A percentile compares a stretch with the other conserved stretches of the same genome.
Conservation (phyloP, 352 stramenopile species). For the Globisporangium polare region DNA sequence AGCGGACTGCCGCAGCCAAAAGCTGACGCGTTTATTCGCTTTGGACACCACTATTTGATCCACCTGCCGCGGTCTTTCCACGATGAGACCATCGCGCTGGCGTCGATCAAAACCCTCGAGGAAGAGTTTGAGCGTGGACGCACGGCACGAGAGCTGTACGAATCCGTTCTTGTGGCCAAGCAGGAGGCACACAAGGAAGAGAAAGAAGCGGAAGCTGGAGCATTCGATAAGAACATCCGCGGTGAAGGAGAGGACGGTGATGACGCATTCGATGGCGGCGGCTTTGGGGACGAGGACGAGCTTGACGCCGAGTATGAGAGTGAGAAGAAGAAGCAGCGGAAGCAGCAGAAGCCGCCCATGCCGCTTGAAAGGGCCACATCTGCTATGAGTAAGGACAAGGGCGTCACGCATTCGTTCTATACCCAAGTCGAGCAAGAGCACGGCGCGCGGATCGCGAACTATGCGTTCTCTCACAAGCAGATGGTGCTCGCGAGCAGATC, state of each 20-base stretch:
- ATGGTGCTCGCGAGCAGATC: slow-evolving; percentile 34
- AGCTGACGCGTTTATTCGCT: slow-evolving; percentile 65
- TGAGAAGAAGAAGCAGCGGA: slow-evolving; percentile 1
- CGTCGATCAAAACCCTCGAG: slow-evolving; percentile 73
- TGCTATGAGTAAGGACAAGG: slow-evolving; percentile 47
- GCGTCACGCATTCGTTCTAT: slow-evolving; percentile 76
- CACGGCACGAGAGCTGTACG: slow-evolving; percentile 63
- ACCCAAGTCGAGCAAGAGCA: slow-evolving; percentile 47
- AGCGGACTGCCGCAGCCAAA: slow-evolving; percentile 19
- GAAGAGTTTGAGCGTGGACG: slow-evolving; percentile 74
- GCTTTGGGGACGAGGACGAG: not conserved
- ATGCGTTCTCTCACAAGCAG: slow-evolving; percentile 30
- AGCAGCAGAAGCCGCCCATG: slow-evolving; percentile 17
- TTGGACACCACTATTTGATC: slow-evolving; percentile 80
- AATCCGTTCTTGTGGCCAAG: slow-evolving; percentile 64
- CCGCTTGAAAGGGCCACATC: slow-evolving; percentile 35
- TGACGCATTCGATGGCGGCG: not conserved
- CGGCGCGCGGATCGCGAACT: slow-evolving; percentile 32
- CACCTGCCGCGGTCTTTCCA: slow-evolving; percentile 75
- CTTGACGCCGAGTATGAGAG: slow-evolving; percentile 7
- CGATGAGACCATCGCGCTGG: slow-evolving; percentile 61
- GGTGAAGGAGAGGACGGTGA: not conserved
- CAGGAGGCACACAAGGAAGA: slow-evolving; percentile 14
- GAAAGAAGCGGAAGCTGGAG: not conserved
- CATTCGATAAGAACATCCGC: not conserved